Percentiles rank a stretch among this genome's conserved stretches.
phyloP scores from a whole-genome alignment of 768 basidiomycete genomes.

The Cyathus striatus region DNA sequence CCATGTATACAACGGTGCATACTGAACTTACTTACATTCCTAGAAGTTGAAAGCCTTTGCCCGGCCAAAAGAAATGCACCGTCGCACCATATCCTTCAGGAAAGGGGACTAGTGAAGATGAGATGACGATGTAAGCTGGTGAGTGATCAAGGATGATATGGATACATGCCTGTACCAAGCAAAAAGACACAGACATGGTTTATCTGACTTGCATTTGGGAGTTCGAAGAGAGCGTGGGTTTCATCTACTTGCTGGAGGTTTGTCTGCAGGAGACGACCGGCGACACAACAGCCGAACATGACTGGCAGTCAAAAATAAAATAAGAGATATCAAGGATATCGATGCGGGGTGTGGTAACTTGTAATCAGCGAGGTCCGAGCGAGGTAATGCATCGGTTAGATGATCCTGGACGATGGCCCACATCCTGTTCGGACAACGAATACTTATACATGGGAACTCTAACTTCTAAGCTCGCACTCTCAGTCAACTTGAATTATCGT shows the following conservation, averaged over 20 bases:
- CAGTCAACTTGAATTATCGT: too few relatives aligned
- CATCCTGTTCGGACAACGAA: too few relatives aligned
- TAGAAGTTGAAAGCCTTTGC: constrained; percentile 79
- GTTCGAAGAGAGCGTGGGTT: constrained; percentile 76
- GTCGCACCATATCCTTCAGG: constrained; percentile 82
- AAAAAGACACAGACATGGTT: constrained; percentile 88
- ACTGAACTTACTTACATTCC: constrained; percentile 58
- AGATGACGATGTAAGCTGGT: not conserved
- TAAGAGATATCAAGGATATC: too few relatives aligned
- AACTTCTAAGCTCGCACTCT: too few relatives aligned
- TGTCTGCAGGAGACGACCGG: constrained; percentile 74
- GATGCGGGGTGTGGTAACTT: too few relatives aligned
- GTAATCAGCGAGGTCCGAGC: too few relatives aligned
- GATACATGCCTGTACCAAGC: constrained; percentile 60
- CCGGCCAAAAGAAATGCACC: constrained; percentile 84
- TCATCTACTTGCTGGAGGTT: constrained; percentile 79
- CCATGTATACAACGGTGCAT: not conserved
- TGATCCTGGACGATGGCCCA: too few relatives aligned
- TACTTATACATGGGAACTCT: too few relatives aligned
- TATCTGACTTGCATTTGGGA: constrained; percentile 64
- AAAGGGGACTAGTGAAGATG: constrained; percentile 51
- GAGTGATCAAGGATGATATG: not conserved
- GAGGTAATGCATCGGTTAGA: too few relatives aligned
- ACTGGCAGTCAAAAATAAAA: too few relatives aligned
- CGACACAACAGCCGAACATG: constrained; percentile 81